Evolutionary conservation across 2,329 filamentous ascomycete species (phyloP).

Genomic region (Ceratocystis alfenasii): DNA sequence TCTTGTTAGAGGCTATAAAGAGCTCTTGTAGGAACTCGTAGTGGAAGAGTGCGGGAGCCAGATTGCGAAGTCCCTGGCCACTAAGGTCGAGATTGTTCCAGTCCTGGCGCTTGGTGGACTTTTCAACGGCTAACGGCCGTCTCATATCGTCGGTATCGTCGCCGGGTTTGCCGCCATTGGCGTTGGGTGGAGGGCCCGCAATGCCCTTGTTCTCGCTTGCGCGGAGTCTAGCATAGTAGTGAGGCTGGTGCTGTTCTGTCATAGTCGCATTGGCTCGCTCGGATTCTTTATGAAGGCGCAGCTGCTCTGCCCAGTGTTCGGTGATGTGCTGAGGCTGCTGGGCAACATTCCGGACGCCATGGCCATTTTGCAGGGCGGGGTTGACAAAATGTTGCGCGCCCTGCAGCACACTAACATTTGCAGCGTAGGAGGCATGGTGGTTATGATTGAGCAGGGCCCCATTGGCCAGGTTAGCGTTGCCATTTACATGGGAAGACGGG

Average conservation of each 20-base stretch:
- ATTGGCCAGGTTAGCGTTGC: conserved; percentile 36
- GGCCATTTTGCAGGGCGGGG: conserved; percentile 43
- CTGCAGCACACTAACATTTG: conserved; percentile 16
- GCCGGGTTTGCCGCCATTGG: conserved; percentile 40
- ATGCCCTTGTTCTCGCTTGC: conserved; percentile 59
- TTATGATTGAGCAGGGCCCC: conserved; percentile 33
- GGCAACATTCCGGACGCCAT: conserved; percentile 37
- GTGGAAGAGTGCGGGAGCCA: conserved; percentile 67
- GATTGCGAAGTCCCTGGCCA: conserved; percentile 80
- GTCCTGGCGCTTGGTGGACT: conserved; percentile 58
- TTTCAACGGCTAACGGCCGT: conserved; percentile 53
- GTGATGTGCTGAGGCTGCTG: conserved; percentile 42
- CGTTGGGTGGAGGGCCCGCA: conserved; percentile 35
- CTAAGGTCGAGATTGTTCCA: conserved; percentile 93
- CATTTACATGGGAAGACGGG: conserved; percentile 41
- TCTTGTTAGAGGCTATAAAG: conserved; percentile 86
- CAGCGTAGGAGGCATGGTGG: conserved; percentile 20
- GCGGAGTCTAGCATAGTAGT: conserved; percentile 61
- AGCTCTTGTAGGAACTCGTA: conserved; percentile 86
- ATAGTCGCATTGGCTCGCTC: conserved; percentile 61
- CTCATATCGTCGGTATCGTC: conserved; percentile 47
- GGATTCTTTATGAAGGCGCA: conserved; percentile 67
- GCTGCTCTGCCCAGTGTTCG: conserved; percentile 79
- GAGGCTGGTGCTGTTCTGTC: conserved; percentile 51
- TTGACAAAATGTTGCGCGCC: conserved; percentile 19